phyloP scores from a whole-genome alignment of 257 asterid genomes.

The Asclepias syriaca region DNA sequence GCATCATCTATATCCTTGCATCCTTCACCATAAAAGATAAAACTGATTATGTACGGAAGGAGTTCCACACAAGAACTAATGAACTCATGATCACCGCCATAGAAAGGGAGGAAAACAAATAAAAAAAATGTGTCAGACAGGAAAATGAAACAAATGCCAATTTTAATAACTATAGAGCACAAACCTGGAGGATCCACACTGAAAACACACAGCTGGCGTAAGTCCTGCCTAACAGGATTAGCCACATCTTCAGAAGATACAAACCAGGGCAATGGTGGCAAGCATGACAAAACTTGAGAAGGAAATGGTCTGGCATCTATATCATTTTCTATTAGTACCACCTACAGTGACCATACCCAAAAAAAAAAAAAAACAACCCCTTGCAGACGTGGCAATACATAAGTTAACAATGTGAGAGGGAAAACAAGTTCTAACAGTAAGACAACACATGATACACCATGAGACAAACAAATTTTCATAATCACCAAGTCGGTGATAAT shows the following conservation, averaged over 20 bases:
- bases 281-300: constrained; percentile 91
- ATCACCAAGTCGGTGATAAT: constrained; percentile 5
- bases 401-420: not conserved
- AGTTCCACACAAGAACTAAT: not conserved
- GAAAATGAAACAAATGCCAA: not conserved
- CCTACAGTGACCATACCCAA: constrained; percentile 36
- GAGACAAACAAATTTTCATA: constrained; percentile 4
- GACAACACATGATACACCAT: not conserved
- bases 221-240: constrained; percentile 77
- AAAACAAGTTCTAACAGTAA: not conserved
- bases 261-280: constrained; percentile 96
- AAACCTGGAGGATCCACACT: constrained; percentile 99
- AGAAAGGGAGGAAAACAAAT: constrained; percentile 9
- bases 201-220: constrained; percentile 82
- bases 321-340: constrained; percentile 89
- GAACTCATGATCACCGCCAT: constrained; percentile 2
- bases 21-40: constrained; percentile 49
- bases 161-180: constrained; percentile 13
- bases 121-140: constrained; percentile 6
- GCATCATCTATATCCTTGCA: constrained; percentile 99
- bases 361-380: not conserved
- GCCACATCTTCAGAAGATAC: constrained; percentile 73
- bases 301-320: constrained; percentile 94
- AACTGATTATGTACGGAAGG: constrained; percentile 9
- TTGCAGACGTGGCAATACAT: constrained; percentile 1